These are phyloP conservation scores for Candida maesae DNA, from an alignment of 805 yeast species.

Conservation along the genomic window DNA sequence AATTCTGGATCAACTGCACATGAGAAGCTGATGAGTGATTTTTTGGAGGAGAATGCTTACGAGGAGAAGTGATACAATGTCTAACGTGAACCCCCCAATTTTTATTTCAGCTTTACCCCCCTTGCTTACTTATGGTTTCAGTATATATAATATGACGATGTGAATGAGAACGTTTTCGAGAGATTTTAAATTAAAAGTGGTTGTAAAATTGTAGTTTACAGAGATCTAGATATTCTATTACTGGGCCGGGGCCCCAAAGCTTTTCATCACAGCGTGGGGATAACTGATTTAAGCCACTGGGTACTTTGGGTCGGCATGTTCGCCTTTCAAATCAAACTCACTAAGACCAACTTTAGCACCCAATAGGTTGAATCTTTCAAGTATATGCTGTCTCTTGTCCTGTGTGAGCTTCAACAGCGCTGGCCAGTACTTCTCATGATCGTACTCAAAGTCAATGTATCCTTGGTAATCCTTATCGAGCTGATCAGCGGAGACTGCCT, in stretches of 20 bases:
- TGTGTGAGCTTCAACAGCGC: constrained; percentile 57
- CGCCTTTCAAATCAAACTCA: constrained; percentile 72
- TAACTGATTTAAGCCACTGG: no score
- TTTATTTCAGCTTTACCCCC: no score
- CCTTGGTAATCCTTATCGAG: constrained; percentile 88
- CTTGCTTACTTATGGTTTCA: no score
- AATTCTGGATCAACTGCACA: constrained; percentile 1
- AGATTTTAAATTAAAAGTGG: no score
- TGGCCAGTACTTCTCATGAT: constrained; percentile 79
- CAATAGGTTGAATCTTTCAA: constrained; percentile 63
- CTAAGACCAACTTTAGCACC: constrained; percentile 76
- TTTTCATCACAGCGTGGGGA: no score
- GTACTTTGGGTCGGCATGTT: constrained; percentile 13
- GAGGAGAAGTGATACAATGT: constrained; percentile 3
- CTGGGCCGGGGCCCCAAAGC: no score
- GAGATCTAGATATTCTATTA: no score
- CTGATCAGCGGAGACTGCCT: constrained; percentile 78
- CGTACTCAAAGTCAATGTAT: constrained; percentile 73
- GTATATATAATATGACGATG: no score
- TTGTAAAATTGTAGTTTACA: no score
- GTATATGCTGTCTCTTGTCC: constrained; percentile 56
- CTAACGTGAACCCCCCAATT: no score
- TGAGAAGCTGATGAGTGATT: constrained; percentile 1
- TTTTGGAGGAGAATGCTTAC: constrained; percentile 1
- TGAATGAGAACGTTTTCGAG: no score